These are phyloP conservation scores for Scedosporium aurantiacum DNA, from an alignment of 2,329 filamentous ascomycete species.

Conservation along the genomic window DNA sequence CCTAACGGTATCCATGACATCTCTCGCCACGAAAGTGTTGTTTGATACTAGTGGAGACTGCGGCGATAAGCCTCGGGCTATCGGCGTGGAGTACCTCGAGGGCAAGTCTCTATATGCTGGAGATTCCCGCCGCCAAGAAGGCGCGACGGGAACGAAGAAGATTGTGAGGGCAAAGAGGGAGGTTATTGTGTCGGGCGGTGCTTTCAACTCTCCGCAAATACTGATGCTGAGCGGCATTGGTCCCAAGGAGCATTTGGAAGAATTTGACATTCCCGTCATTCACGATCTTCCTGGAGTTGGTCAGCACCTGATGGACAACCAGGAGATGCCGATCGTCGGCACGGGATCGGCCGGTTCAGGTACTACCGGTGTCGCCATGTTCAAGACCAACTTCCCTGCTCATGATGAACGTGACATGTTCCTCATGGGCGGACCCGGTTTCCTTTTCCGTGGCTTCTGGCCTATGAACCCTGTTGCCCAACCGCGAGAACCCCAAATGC, in stretches of 20 bases:
- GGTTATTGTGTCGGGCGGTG: constrained; percentile 37
- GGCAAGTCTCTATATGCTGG: constrained; percentile 13
- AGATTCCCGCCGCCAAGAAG: constrained; percentile 25
- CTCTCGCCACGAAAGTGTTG: constrained; percentile 24
- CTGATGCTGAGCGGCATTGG: constrained; percentile 41
- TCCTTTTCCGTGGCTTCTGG: constrained; percentile 10
- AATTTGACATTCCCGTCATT: constrained; percentile 32
- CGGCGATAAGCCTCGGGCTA: constrained; percentile 18
- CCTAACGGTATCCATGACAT: constrained; percentile 14
- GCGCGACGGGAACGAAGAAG: constrained; percentile 7
- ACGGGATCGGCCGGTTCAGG: not conserved
- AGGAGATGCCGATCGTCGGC: constrained; percentile 26
- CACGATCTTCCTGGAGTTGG: constrained; percentile 35
- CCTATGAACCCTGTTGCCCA: constrained; percentile 4
- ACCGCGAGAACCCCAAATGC: not conserved
- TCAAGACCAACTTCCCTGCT: constrained; percentile 9
- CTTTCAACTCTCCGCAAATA: constrained; percentile 39
- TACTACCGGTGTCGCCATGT: constrained; percentile 5
- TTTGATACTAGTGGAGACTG: constrained; percentile 19
- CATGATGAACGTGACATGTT: constrained; percentile 10
- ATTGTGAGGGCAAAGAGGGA: constrained; percentile 25
- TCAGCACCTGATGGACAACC: constrained; percentile 35
- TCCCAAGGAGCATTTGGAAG: constrained; percentile 26
- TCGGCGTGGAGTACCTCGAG: constrained; percentile 24
- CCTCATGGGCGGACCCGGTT: constrained; percentile 8